Evolutionary conservation across 148 eudicot genomes (phyloP), one percentile per base, ranked within the genome.

Genomic region (Cornus suecica): DNA sequence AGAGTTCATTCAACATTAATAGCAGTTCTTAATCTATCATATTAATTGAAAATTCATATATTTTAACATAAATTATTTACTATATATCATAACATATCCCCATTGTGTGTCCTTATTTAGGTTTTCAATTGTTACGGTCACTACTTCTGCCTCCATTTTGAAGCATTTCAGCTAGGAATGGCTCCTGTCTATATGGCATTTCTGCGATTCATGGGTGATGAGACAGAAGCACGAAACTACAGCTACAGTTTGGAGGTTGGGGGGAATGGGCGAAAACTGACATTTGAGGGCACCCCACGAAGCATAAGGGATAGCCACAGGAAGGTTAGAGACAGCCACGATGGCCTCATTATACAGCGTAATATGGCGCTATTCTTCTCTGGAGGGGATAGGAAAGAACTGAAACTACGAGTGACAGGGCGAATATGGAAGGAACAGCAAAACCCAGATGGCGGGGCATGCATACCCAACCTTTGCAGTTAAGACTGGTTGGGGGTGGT

Each of bases 161-260:
- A 84, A 65, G 86, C 86, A 32, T 84, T 84, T 37, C 86, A 84
- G 69, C 81, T 85, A 22, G 87, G 87, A 0, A 70, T 82, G 83
- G 87, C 87, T 32, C 87, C 87, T 23, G 87, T 85, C 10, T 85
- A 85, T n/a, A 85, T 85, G 87, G 87, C 87, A 4, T 85, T 85
- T 27, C 79, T 85, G 9, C 76, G 88, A 15, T 83, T 83, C 75
- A 85, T 85, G 88, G 88, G 88, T 22, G 85, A 84, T 28, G 87
- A 84, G 28, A 70, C 41, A 34, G 87, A 84, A 1, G 84, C 87
- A 9, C 60, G 82, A 37, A 80, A 76, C 63, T 85, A 82, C 70
- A 80, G 80, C 69, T 85, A 85, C 80, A 85, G 88, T 54, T 45
- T 85, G 41, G 86, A 83, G 61, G 88, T 85, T 9, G 88, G 88